phyloP scores from a whole-genome alignment of 1,284 basidiomycete genomes.

The Cutaneotrichosporon arboriforme region DNA sequence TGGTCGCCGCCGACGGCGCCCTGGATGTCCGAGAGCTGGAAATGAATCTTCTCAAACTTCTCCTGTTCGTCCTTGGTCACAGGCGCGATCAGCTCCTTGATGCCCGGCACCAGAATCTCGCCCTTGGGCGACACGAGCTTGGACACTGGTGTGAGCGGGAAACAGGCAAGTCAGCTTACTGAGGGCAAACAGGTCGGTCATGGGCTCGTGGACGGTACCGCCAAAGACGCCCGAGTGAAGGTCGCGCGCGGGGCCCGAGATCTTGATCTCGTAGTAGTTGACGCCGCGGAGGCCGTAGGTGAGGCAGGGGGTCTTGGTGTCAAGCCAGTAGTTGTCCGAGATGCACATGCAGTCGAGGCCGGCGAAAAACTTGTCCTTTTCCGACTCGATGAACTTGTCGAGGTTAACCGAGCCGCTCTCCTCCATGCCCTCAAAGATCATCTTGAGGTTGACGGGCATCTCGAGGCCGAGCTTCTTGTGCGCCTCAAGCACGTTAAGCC shows the following conservation, averaged over 20 bases:
- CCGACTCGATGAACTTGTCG: slow-evolving; percentile 78
- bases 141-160: slow-evolving; percentile 46
- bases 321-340: slow-evolving; percentile 52
- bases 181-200: slow-evolving; percentile 60
- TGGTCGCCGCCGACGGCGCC: slow-evolving; percentile 70
- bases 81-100: slow-evolving; percentile 78
- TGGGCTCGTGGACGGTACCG: slow-evolving; percentile 73
- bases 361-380: slow-evolving; percentile 78
- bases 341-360: slow-evolving; percentile 95
- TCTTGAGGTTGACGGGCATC: slow-evolving; percentile 87
- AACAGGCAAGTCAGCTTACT: slow-evolving; percentile 29
- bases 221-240: slow-evolving; percentile 91
- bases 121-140: slow-evolving; percentile 80
- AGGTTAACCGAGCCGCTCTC: slow-evolving; percentile 91
- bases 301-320: slow-evolving; percentile 49
- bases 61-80: slow-evolving; percentile 70
- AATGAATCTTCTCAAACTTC: slow-evolving; percentile 71
- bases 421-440: slow-evolving; percentile 99
- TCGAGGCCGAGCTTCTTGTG: slow-evolving; percentile 67
- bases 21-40: slow-evolving; percentile 65
- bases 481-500: slow-evolving; percentile 91
- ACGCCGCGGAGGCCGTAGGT: slow-evolving; percentile 67
- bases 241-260: slow-evolving; percentile 81
- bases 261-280: slow-evolving; percentile 77
- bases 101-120: slow-evolving; percentile 82